A percentile compares a stretch with the other conserved stretches of the same genome.
phyloP scores from a whole-genome alignment of 2,329 filamentous ascomycete genomes.

The Verticillium tricorpus region DNA sequence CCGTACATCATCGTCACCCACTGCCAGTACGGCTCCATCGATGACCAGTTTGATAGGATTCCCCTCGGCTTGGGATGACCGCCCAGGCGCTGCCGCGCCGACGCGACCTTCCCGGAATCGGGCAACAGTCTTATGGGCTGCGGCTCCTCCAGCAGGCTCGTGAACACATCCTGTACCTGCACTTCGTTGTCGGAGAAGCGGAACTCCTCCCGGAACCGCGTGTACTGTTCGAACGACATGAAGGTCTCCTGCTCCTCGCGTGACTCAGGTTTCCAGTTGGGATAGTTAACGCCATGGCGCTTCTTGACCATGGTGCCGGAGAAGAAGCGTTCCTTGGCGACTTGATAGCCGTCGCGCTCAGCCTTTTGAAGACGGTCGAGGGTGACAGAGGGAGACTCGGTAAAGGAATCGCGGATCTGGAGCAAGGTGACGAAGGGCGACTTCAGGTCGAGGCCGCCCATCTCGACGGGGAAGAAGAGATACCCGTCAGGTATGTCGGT shows the following conservation, averaged over 20 bases:
- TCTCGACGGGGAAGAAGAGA: constrained; percentile 39
- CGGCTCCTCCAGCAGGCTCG: constrained; percentile 28
- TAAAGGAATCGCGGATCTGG: constrained; percentile 30
- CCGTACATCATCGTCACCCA: constrained; percentile 43
- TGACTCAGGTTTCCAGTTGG: constrained; percentile 23
- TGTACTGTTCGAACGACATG: constrained; percentile 40
- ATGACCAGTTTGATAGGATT: constrained; percentile 20
- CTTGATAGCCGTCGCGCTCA: constrained; percentile 29
- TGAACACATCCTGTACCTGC: constrained; percentile 28
- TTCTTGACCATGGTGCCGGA: constrained; percentile 8
- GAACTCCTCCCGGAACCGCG: constrained; percentile 34
- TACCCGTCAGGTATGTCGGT: constrained; percentile 38
- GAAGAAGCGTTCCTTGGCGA: constrained; percentile 29
- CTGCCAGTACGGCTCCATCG: constrained; percentile 39
- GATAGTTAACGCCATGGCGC: constrained; percentile 10
- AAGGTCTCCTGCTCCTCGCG: constrained; percentile 31
- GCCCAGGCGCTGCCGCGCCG: constrained; percentile 16
- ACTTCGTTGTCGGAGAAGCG: constrained; percentile 19
- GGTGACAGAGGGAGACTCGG: constrained; percentile 20
- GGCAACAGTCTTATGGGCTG: constrained; percentile 18
- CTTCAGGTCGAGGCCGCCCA: constrained; percentile 42
- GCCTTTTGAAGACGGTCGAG: constrained; percentile 26
- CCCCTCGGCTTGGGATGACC: constrained; percentile 13
- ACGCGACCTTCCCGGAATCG: constrained; percentile 18
- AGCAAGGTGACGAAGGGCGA: constrained; percentile 39